Evolutionary conservation across 176 grass and related monocot genomes (phyloP), one percentile per base, ranked within the genome.

Genomic region (Zoysia japonica): DNA sequence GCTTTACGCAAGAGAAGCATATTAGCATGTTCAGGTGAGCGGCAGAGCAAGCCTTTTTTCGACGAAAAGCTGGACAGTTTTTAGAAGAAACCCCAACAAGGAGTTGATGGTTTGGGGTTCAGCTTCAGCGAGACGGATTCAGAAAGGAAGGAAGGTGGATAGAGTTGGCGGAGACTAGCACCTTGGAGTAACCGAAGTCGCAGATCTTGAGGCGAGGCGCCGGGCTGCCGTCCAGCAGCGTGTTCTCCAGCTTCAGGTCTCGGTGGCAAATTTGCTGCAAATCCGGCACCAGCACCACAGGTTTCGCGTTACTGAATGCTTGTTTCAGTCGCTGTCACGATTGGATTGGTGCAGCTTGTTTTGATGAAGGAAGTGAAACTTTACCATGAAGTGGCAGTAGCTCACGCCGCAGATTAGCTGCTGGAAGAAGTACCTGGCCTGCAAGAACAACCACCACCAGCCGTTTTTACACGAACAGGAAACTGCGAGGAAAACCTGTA

Each of bases 321-420:
- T 19, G 11, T 36, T 68, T 9, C 16, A 20, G 12, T 13, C 10
- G 11, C 51, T 15, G 28, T 28, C 9, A 16, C 17, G n/a, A 50
- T 71, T 17, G 16, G n/a, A 50, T 71, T 17, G 16, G 0, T 9
- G 15, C 2, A 5, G 28, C 9, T 17, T 28, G 13, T 37, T 75
- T 45, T 2, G 60, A 35, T 1, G 2, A 14, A 42, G 0, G 5
- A 10, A 61, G 15, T 37, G 13, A 70, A 76, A 67, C 61, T 49
- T 78, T 82, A 89, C 87, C 90, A 93, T 87, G 90, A 82, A 89
- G 79, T 93, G 90, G 84, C 90, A 93, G 87, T 93, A 93, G 74
- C 90, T 93, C 5, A 93, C 90, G 14, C 90, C 90, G 63, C 77
- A 93, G 19, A 89, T 87, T 46, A 93, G 87, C 77, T 93, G 91